Base-by-base conservation (phyloP, 75 land plant species). In the Adiantum capillusveneris region DNA sequence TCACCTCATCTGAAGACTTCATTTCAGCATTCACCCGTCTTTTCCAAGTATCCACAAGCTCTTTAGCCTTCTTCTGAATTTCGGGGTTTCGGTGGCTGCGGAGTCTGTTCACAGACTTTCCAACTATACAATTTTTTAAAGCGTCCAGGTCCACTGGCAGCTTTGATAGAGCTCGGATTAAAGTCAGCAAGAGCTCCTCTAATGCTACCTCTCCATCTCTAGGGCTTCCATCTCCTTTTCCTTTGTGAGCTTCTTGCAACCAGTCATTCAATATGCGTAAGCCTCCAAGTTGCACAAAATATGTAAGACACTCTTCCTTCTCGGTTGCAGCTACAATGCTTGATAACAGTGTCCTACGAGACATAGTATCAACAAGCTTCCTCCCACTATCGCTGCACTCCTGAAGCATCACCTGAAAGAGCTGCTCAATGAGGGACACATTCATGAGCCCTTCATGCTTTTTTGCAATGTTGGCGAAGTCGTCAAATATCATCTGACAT, bases 221-320 rank as follows among this genome's bases (percentile, higher is more conserved):
- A 21, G 78, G 60, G 58, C 59, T 67, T 22, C 70, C 48, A 44
- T 77, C 79, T 59, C 67, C 79, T 57, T 74, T 77, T 25, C 77
- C 77, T 57, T 77, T 75, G 30, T 72, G 75, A 30, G 77, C 85
- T 65, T 84, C 85, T 62, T 78, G 81, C 11, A 88, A 75, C 93
- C 93, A 84, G 25, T 60, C 67, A 59, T 79, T 72, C 18, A 88
- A 60, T 46, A 81, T 63, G 5, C 27, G 31, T n/a, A 88, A 73
- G 17, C 93, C 93, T 59, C 81, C 79, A 44, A 84, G 63, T 29
- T 75, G 74, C 36, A 84, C 59, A 68, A 88, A 84, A 58, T 46
- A 78, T 66, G 74, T 67, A 34, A 84, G 88, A 57, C 88, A 84
- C 30, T 84, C 83, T 41, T 63, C 77, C 50, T 77, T 81, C 26